Percentiles rank a stretch among this genome's conserved stretches.
phyloP scores from a whole-genome alignment of 257 asterid species.

The Mentha longifolia region DNA sequence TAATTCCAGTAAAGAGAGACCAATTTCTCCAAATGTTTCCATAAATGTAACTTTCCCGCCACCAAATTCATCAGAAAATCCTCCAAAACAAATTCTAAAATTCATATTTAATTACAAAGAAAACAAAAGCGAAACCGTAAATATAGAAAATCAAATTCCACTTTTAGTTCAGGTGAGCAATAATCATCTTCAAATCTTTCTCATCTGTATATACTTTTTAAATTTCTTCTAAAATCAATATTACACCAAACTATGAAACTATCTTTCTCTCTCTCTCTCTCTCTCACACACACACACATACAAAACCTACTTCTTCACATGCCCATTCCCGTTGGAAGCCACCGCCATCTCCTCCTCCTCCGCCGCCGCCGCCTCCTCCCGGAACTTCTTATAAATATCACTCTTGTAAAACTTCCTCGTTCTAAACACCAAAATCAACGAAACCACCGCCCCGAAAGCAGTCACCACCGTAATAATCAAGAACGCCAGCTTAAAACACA shows the following conservation, averaged over 20 bases:
- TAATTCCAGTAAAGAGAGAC: too few species aligned
- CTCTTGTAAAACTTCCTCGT: conserved; percentile 73
- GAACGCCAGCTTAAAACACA: conserved; percentile 65
- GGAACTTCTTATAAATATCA: conserved; percentile 70
- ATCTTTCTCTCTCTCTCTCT: background rate
- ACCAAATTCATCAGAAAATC: too few species aligned
- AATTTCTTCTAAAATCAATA: background rate
- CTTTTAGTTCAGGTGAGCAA: background rate
- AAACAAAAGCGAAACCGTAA: background rate
- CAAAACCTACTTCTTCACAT: conserved; percentile 6
- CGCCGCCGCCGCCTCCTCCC: conserved; percentile 46
- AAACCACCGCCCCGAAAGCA: conserved; percentile 60
- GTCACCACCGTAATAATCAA: conserved; percentile 67
- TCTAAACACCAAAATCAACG: conserved; percentile 60
- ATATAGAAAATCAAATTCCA: conserved; percentile 11
- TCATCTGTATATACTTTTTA: background rate
- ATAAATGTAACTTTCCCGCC: too few species aligned
- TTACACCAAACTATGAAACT: conserved; percentile 3
- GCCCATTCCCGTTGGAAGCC: conserved; percentile 27
- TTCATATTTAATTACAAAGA: background rate
- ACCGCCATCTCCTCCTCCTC: conserved; percentile 36
- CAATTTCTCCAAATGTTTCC: too few species aligned
- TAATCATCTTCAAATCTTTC: background rate
- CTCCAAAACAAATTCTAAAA: background rate
- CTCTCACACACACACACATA: background rate